Base-by-base conservation (phyloP, 225 moss, liverwort and hornwort species). In the Antitrichia curtipendula region DNA sequence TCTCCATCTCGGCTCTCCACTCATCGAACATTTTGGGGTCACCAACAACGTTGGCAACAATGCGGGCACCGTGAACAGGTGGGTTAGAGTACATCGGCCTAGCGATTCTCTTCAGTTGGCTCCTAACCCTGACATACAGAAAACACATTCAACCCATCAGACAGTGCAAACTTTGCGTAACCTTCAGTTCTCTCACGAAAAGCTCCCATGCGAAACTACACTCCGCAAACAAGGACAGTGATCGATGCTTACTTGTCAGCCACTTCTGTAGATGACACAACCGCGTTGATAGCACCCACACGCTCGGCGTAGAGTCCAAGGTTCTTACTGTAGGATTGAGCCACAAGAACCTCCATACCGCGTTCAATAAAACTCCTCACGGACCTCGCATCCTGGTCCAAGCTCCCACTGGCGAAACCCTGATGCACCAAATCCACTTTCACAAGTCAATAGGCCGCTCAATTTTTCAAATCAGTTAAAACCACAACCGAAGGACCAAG, bases 71-170 rank as follows among this genome's bases (percentile, higher is more conserved):
- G 71, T 99, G 99, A 29, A 96, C 95, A 70, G 97, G 99, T 45
- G 99, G 99, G 86, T 97, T 99, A 9, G 99, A 99, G 89, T 97
- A 97, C 99, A 99, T 96, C 17, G 99, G 97, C 80, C 99, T 93
- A 43, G 96, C 96, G 82, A 97, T 85, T 83, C 94, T 94, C 89
- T 99, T 99, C 87, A 99, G 79, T 86, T 99, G 99, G 94, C 99
- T 99, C 91, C 93, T 95, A 68, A 99, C 96, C 89, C 97, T 96
- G 92, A 43, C 71, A 88, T 57, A 76, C 24, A 76, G 29, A 58
- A 43, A 75, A 76, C 5, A 85, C 45, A 78, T 25, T 29, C 41
- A 78, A 29, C 28, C 28, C 21, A 81, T 87, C 66, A 87, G 80
- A 54, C 41, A 58, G 78, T 58, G 34, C 41, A 62, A 62, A 53